Evolutionary conservation across 1,139 yeast species (phyloP), one percentile per base, ranked within the genome.

Genomic region (Geotrichum reessii): DNA sequence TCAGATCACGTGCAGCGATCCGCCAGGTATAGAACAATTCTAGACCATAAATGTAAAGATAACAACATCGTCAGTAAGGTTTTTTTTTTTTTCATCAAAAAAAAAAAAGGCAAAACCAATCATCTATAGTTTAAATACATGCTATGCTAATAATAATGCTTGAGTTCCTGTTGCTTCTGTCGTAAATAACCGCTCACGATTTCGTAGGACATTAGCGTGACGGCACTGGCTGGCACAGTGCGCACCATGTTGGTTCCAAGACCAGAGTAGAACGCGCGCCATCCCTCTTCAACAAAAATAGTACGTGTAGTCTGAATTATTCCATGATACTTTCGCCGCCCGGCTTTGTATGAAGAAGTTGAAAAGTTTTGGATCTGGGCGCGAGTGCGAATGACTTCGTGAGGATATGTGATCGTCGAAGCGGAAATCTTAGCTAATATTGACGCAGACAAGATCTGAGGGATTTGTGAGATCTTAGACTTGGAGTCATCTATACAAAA

Each of bases 221-320:
- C 89, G 0, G 97, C 97, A 67, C 93, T 85, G 7, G 97, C 93
- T 4, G 99, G 99, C 1, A 93, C 90, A 0, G 99, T 95, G 67
- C 99, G 78, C 42, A 90, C 82, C 69, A 93, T 76, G 70, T 93
- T 93, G 19, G 95, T 86, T 0, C 84, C 80, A 68, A 92, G 86
- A 0, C 99, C 99, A 1, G 95, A 86, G 69, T 93, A 93, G 70
- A 90, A 93, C 3, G 95, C 97, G 47, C 78, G 71, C 63, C 87
- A 64, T 3, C 98, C 97, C 70, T 91, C 97, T 62, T 80, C 83
- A 53, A 68, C 66, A 68, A 81, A 85, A 24, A 91, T 85, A 8
- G 79, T 76, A 50, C 71, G 70, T 21, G 81, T 75, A n/a, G 85
- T 78, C 33, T 75, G 75, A 33, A 78, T 54, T 50, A 82, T 71